A percentile compares a stretch with the other conserved stretches of the same genome.
phyloP scores from a whole-genome alignment of 2,329 filamentous ascomycete genomes.

The Talaromyces sp. region DNA sequence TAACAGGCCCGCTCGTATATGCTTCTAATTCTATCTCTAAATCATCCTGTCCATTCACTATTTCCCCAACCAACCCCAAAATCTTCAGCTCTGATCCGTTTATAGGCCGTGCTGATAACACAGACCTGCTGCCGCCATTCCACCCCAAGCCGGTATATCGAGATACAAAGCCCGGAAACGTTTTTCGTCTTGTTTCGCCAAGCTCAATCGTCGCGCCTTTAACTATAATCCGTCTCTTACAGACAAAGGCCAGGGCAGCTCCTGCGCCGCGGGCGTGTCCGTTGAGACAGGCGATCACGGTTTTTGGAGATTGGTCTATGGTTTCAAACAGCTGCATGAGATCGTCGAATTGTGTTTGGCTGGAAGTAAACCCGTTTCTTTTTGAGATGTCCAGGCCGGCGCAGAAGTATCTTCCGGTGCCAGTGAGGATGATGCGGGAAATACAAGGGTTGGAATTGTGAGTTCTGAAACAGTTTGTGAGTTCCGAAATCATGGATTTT shows the following conservation, averaged over 20 bases:
- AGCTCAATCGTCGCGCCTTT: conserved; percentile 22
- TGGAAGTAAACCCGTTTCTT: conserved; percentile 16
- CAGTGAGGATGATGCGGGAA: conserved; percentile 33
- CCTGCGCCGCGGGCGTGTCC: conserved; percentile 42
- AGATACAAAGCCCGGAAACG: conserved; percentile 36
- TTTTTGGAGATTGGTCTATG: conserved; percentile 36
- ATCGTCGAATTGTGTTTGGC: conserved; percentile 13
- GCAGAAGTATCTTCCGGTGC: conserved; percentile 36
- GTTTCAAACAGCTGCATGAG: conserved; percentile 28
- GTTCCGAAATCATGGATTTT: conserved; percentile 26
- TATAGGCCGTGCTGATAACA: conserved; percentile 31
- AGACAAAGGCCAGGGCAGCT: conserved; percentile 39
- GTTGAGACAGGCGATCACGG: conserved; percentile 38
- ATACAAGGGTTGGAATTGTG: conserved; percentile 20
- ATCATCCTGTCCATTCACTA: conserved; percentile 15
- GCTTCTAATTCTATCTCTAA: conserved; percentile 3
- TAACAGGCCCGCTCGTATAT: not conserved
- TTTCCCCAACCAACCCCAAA: conserved; percentile 17
- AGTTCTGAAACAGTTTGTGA: conserved; percentile 24
- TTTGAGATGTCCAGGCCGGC: conserved; percentile 36
- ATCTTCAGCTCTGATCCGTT: conserved; percentile 20
- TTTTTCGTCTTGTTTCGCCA: conserved; percentile 36
- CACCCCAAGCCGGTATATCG: conserved; percentile 37
- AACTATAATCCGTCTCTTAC: conserved; percentile 31
- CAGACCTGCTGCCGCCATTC: conserved; percentile 28